A percentile compares a stretch with the other conserved stretches of the same genome.
Conservation (phyloP, 2,329 filamentous ascomycete genomes). For the Zopfia rhizophila region DNA sequence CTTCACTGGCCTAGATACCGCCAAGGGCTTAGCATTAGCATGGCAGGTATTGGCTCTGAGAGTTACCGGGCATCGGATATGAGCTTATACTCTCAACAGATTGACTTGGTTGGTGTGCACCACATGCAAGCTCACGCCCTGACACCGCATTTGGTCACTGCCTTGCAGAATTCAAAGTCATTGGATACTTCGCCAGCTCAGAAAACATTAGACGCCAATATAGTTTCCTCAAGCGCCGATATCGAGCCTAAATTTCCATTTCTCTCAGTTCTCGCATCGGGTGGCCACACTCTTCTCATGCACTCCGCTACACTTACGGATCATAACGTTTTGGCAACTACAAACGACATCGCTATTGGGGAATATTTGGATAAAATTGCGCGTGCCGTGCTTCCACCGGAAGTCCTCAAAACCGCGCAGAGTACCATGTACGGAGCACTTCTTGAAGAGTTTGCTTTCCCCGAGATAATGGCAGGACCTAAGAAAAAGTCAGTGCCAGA, state of each 20-base stretch:
- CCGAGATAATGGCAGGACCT: conserved; percentile 49
- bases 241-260: conserved; percentile 77
- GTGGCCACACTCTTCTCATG: conserved; percentile 90
- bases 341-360: conserved; percentile 85
- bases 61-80: neutral
- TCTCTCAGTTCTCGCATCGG: conserved; percentile 87
- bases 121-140: conserved; percentile 98
- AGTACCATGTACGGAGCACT: conserved; percentile 82
- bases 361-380: conserved; percentile 91
- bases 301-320: conserved; percentile 73
- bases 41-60: conserved; percentile 64
- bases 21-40: conserved; percentile 86
- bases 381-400: conserved; percentile 75
- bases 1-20: conserved; percentile 79
- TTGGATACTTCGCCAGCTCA: conserved; percentile 16
- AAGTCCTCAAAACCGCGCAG: conserved; percentile 63
- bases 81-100: conserved; percentile 35
- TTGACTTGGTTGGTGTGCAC: conserved; percentile 86
- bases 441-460: conserved; percentile 84
- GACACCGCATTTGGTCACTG: conserved; percentile 80
- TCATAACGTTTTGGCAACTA: conserved; percentile 78
- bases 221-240: neutral
- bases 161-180: conserved; percentile 58
- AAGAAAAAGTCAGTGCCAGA: conserved; percentile 3
- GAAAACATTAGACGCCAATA: neutral